Conservation (phyloP, 2,329 filamentous ascomycete species). For the Tolypocladium endophyticum region DNA sequence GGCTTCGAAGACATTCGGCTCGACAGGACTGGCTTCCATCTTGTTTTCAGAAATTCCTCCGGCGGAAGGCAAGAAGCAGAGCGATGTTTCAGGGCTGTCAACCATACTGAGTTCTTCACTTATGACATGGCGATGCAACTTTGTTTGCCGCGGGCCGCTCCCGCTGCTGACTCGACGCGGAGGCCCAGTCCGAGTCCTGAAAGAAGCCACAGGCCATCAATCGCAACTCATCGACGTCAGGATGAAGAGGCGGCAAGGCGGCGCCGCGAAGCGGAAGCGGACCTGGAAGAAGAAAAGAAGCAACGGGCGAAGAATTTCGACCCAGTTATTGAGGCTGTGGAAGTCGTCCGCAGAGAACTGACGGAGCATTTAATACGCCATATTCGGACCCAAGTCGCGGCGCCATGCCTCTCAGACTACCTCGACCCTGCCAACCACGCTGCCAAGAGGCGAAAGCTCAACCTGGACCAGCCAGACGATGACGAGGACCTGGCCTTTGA, state of each 20-base stretch:
- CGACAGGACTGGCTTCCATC: slow-evolving; percentile 81
- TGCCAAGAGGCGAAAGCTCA: slow-evolving; percentile 68
- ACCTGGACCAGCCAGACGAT: slow-evolving; percentile 59
- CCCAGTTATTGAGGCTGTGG: slow-evolving; percentile 74
- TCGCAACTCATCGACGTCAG: slow-evolving; percentile 27
- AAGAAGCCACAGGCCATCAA: slow-evolving; percentile 8
- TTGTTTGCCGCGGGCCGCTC: slow-evolving; percentile 25
- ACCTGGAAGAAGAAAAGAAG: slow-evolving; percentile 82
- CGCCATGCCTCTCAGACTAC: slow-evolving; percentile 67
- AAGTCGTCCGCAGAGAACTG: slow-evolving; percentile 69
- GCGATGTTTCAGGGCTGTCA: slow-evolving; percentile 66
- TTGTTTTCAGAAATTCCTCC: slow-evolving; percentile 74
- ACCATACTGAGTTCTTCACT: slow-evolving; percentile 79
- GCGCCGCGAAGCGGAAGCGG: slow-evolving; percentile 65
- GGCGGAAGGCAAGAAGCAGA: slow-evolving; percentile 71
- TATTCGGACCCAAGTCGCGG: slow-evolving; percentile 78
- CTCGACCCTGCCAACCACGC: slow-evolving; percentile 74
- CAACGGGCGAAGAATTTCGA: slow-evolving; percentile 81
- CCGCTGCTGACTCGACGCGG: slow-evolving; percentile 11
- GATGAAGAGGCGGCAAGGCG: slow-evolving; percentile 56
- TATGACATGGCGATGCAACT: slow-evolving; percentile 88
- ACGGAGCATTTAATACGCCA: slow-evolving; percentile 80
- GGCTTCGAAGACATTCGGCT: slow-evolving; percentile 71
- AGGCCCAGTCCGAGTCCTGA: slow-evolving; percentile 26
- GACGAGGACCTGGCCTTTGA: slow-evolving; percentile 40